Conservation (phyloP, 1,139 yeast genomes). For the Lodderomyces jiufengensis region DNA sequence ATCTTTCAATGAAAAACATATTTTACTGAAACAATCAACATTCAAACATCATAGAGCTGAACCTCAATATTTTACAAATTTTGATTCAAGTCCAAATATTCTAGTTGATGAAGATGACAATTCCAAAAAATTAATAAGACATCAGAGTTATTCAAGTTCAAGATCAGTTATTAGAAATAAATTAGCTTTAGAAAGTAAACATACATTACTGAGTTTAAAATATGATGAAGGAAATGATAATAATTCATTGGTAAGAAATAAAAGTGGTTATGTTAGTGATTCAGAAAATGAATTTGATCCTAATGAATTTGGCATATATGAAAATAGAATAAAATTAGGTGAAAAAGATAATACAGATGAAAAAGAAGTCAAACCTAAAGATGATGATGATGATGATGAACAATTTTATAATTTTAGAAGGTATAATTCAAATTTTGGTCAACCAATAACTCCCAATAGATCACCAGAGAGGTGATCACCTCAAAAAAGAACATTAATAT, state of each 20-base stretch:
- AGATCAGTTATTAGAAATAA: slow-evolving; percentile 15
- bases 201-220: slow-evolving; percentile 9
- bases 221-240: slow-evolving; percentile 6
- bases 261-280: slow-evolving; percentile 19
- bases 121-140: slow-evolving; percentile 5
- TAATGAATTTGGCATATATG: slow-evolving; percentile 4
- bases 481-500: no score
- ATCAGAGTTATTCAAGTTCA: slow-evolving; percentile 11
- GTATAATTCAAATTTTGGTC: slow-evolving; percentile 1
- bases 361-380: slow-evolving; percentile 3
- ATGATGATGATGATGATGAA: slow-evolving; percentile 5
- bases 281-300: slow-evolving; percentile 15
- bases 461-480: neutral
- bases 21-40: slow-evolving; percentile 1
- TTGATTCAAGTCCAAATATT: slow-evolving; percentile 1
- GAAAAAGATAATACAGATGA: slow-evolving; percentile 1
- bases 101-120: slow-evolving; percentile 3
- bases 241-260: slow-evolving; percentile 12
- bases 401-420: slow-evolving; percentile 11
- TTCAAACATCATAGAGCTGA: slow-evolving; percentile 11
- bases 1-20: neutral
- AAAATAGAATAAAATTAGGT: slow-evolving; percentile 4
- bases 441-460: neutral
- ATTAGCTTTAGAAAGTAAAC: slow-evolving; percentile 12
- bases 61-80: slow-evolving; percentile 9